Base-by-base conservation (phyloP, 306 rosid species). In the Medicago lupulina region DNA sequence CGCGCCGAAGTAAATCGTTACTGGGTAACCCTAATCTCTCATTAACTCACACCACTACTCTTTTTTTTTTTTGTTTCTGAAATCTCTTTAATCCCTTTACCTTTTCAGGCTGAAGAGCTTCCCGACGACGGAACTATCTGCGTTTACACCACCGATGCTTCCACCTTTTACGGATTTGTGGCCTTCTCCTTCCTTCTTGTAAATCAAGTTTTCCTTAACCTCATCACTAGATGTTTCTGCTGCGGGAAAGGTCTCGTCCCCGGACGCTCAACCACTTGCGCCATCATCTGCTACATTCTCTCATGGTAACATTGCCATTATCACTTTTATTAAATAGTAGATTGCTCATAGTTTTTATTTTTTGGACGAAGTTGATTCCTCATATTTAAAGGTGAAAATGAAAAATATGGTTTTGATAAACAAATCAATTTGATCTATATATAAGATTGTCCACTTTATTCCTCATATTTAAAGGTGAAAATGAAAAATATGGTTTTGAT, bases 181-280 rank as follows among this genome's bases (percentile, higher is more conserved):
- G 98, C 97, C 77, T 74, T 84, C 65, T 86, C 81, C n/a, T 82
- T 95, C 55, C 76, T 95, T 15, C 70, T 92, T 17, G 64, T 92
- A 39, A 85, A 96, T 85, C 97, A 95, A 18, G n/a, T 81, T 73
- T 82, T 86, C 81, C 67, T 95, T 68, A 84, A 78, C 87, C 91
- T 65, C 85, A 89, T 89, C 23, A 95, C 98, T 1, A 87, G 91
- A 81, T 95, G 98, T 83, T 86, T 92, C 38, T 95, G 98, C 76
- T 95, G 89, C 36, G 97, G 98, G 7, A 92, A 88, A 79, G 98
- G 98, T 47, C 88, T 95, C n/a, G 80, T 90, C 57, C 72, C 89
- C 8, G 95, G 97, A 62, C 46, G 83, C 66, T 53, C 88, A 76
- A 78, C 96, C 75, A 87, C 96, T 10, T 73, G 83, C 58, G 85